Base-by-base conservation (phyloP, 805 yeast species). In the Starmerella lactis-condensi region DNA sequence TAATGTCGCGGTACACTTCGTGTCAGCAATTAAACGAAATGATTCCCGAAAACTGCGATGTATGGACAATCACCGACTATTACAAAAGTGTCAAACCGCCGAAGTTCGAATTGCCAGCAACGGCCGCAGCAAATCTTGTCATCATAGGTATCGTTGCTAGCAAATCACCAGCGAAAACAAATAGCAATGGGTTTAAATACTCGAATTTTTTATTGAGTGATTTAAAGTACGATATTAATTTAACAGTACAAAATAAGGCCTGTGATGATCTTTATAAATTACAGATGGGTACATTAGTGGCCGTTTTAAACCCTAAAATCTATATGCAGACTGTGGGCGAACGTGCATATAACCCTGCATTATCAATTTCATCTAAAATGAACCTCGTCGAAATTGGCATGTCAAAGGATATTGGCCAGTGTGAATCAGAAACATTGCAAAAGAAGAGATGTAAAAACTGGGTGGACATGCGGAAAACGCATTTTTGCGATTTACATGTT, bases 351-450 rank as follows among this genome's bases (percentile, higher is more conserved):
- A 39, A 28, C 28, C 75, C 79, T 47, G 69, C 65, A 16, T 48
- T 82, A 14, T 56, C 64, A 3, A 50, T 82, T 2, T 65, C 66
- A 30, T 60, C 57, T 17, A 54, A 54, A 18, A 61, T 65, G 32
- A 60, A 67, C 20, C 54, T 85, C 2, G 31, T 83, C 4, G 92
- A 79, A 43, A 61, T 85, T 32, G 98, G 93, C 0, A 58, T 62
- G 22, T 60, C 81, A 14, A 61, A 64, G 35, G 67, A 78, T 45
- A 63, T 75, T 29, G 91, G 77, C 0, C 57, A 58, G 33, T 85
- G 98, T 50, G 51, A 56, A n/a, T 29, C 37, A 11, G 26, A 22
- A 10, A 65, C 60, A 19, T 53, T 56, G 26, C 66, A 60, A 20
- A 71, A 72, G 11, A 47, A 54, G 5, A 44, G 50, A 6, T 83